These are phyloP conservation scores for Fraxinus paxiana DNA, from an alignment of 305 asterid genomes.

Conservation along the genomic window DNA sequence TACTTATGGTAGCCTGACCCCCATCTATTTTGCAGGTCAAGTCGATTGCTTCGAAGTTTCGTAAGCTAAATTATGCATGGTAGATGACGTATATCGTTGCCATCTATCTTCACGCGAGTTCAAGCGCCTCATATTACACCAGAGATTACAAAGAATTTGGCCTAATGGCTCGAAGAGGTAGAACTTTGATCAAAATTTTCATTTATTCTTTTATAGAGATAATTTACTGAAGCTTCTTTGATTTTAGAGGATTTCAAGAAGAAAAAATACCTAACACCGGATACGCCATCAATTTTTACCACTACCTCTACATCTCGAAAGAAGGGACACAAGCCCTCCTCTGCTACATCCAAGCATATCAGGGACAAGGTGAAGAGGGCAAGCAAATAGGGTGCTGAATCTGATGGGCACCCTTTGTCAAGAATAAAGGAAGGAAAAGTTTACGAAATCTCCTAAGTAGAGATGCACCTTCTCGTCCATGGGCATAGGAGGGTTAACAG, in stretches of 20 bases:
- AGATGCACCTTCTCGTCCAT: not conserved
- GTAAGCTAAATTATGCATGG: too few species aligned
- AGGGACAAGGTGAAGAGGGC: not conserved
- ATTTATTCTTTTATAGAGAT: not conserved
- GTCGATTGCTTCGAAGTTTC: too few species aligned
- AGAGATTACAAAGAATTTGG: not conserved
- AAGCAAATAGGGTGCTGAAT: not conserved
- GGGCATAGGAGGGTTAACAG: not conserved
- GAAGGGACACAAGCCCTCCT: too few species aligned
- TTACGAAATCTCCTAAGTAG: not conserved
- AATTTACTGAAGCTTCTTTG: not conserved
- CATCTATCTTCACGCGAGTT: too few species aligned
- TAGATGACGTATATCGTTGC: too few species aligned
- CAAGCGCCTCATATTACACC: not conserved
- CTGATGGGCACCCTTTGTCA: not conserved
- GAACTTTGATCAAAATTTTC: not conserved
- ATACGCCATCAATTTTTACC: too few species aligned
- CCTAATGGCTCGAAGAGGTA: not conserved
- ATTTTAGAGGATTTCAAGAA: too few species aligned
- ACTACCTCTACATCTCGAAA: too few species aligned
- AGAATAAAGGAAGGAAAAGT: not conserved
- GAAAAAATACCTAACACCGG: not conserved
- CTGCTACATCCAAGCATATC: not conserved
- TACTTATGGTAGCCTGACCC: too few species aligned
- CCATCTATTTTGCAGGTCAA: too few species aligned